Conservation (phyloP, 306 rosid genomes). For the Acacia acuminata region DNA sequence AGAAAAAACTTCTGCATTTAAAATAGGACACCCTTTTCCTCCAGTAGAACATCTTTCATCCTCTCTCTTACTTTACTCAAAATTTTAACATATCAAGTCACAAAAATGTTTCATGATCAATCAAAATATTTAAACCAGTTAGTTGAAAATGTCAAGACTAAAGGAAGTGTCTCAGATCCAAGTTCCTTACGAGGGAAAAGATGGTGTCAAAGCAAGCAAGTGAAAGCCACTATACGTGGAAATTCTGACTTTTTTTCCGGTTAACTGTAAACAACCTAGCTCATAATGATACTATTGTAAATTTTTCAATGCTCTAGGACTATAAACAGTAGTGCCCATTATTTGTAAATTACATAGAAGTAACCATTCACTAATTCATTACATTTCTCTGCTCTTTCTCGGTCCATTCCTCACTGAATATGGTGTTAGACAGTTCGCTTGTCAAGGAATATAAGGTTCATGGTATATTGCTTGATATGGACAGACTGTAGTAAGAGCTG, state of each 20-base stretch:
- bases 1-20: not conserved
- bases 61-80: not conserved
- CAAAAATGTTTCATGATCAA: not conserved
- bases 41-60: not conserved
- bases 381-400: too few species aligned
- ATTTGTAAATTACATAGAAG: too few species aligned
- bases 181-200: not conserved
- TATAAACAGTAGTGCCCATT: too few species aligned
- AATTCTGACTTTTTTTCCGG: too few species aligned
- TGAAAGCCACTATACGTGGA: not conserved
- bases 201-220: not conserved
- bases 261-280: too few species aligned
- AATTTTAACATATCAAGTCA: not conserved
- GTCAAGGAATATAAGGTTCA: constrained; percentile 19
- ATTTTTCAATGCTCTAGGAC: too few species aligned
- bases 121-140: not conserved
- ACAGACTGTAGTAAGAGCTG: not conserved
- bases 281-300: too few species aligned
- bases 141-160: not conserved
- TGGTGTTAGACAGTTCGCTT: not conserved
- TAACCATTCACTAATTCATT: too few species aligned
- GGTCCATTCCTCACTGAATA: not conserved
- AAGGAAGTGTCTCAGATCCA: not conserved
- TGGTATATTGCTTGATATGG: not conserved
- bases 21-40: constrained; percentile 8